Conservation (phyloP, 345 rosid genomes). For the Cardamine occulta region DNA sequence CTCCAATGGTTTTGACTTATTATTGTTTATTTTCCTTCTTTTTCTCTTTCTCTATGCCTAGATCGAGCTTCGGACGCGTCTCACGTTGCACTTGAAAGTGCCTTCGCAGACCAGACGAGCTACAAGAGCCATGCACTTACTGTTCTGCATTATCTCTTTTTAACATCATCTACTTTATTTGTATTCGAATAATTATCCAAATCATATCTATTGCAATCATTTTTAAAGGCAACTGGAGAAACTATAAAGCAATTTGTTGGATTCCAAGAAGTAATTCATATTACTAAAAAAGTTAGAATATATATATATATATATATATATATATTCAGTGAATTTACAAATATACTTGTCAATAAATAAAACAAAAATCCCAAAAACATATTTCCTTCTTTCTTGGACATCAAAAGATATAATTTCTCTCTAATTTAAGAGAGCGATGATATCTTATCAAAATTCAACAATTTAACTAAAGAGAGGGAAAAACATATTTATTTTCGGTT, state of each 20-base stretch:
- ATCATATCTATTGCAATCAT: too few relatives aligned
- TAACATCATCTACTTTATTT: background rate
- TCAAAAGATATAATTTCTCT: too few relatives aligned
- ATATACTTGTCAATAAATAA: background rate
- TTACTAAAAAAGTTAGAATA: background rate
- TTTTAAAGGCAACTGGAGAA: background rate
- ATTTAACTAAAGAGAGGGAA: too few relatives aligned
- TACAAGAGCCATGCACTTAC: background rate
- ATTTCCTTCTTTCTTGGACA: too few relatives aligned
- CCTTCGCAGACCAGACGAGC: slow-evolving; percentile 8
- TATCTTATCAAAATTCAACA: too few relatives aligned
- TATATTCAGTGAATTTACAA: background rate
- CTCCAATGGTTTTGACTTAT: background rate
- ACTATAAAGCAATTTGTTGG: background rate
- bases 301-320: background rate
- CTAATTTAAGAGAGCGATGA: background rate
- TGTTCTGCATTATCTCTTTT: background rate
- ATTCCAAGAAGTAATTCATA: background rate
- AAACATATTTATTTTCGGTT: too few relatives aligned
- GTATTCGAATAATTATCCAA: background rate
- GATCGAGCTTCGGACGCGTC: background rate
- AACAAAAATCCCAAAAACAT: background rate
- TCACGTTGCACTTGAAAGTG: background rate
- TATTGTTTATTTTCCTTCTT: too few relatives aligned
- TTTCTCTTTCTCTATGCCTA: background rate